Percentiles rank a stretch among this genome's conserved stretches.
These are phyloP conservation scores for Noccaea bulbosa DNA, from an alignment of 345 rosid species.

Conservation along the genomic window DNA sequence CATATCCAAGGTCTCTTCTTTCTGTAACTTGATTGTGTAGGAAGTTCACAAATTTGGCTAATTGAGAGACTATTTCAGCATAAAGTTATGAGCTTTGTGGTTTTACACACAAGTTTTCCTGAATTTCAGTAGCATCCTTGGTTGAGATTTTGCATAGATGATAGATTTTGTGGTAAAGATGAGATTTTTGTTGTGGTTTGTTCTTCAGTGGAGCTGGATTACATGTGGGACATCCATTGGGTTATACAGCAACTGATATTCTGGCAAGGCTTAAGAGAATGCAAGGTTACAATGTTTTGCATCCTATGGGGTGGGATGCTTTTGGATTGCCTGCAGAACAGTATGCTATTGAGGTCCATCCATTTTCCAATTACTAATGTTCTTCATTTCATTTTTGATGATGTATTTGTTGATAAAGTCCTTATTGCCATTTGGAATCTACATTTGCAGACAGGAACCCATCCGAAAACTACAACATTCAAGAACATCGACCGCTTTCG, in stretches of 20 bases:
- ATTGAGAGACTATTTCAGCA: neutral
- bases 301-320: slow-evolving; percentile 99
- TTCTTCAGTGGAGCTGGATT: slow-evolving; percentile 90
- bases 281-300: slow-evolving; percentile 96
- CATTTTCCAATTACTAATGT: neutral
- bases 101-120: neutral
- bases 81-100: slow-evolving; percentile 14
- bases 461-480: slow-evolving; percentile 84
- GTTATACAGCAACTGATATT: slow-evolving; percentile 93
- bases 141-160: slow-evolving; percentile 2
- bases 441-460: slow-evolving; percentile 80
- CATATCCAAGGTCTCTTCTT: slow-evolving; percentile 84
- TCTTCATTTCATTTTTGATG: neutral
- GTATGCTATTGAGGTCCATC: slow-evolving; percentile 82
- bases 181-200: neutral
- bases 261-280: slow-evolving; percentile 82
- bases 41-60: slow-evolving; percentile 17
- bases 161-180: slow-evolving; percentile 19
- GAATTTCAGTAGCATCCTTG: neutral
- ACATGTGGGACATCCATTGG: slow-evolving; percentile 96
- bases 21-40: neutral
- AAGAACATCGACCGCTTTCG: slow-evolving; percentile 85
- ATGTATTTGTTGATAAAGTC: slow-evolving; percentile 19
- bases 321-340: slow-evolving; percentile 99
- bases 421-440: slow-evolving; percentile 12